These are phyloP conservation scores for Auxenochlorella pyrenoidosa DNA, from an alignment of 139 green algal species.

Conservation along the genomic window DNA sequence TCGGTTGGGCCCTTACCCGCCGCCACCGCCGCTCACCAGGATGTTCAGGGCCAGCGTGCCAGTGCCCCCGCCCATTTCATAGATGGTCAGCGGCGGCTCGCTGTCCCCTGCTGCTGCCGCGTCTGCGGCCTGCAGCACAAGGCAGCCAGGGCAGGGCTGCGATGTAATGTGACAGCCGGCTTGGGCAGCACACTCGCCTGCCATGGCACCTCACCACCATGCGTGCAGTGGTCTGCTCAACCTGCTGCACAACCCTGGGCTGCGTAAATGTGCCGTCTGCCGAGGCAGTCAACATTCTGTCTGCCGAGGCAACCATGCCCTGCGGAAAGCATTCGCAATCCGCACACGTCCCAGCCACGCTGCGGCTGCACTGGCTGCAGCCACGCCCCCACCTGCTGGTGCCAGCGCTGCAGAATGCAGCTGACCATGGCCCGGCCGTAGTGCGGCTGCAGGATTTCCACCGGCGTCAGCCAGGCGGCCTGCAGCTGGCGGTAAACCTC, in stretches of 20 bases:
- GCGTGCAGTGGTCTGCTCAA: too few relatives aligned
- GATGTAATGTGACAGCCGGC: too few relatives aligned
- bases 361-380: too few relatives aligned
- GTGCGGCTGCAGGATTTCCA: background rate
- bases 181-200: too few relatives aligned
- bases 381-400: background rate
- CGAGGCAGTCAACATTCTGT: too few relatives aligned
- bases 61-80: conserved; percentile 86
- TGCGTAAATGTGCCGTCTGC: too few relatives aligned
- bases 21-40: conserved; percentile 76
- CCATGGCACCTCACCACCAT: too few relatives aligned
- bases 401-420: conserved; percentile 50
- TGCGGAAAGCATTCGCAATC: too few relatives aligned
- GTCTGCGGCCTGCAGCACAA: background rate
- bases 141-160: background rate
- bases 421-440: conserved; percentile 71
- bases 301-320: too few relatives aligned
- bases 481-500: conserved; percentile 44
- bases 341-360: too few relatives aligned
- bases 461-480: conserved; percentile 60
- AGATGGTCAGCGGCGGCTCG: conserved; percentile 64
- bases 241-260: too few relatives aligned
- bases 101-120: background rate
- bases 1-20: too few relatives aligned
- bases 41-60: conserved; percentile 80